Base-by-base conservation (phyloP, 1,284 basidiomycete species). In the Volvariella surrecta region DNA sequence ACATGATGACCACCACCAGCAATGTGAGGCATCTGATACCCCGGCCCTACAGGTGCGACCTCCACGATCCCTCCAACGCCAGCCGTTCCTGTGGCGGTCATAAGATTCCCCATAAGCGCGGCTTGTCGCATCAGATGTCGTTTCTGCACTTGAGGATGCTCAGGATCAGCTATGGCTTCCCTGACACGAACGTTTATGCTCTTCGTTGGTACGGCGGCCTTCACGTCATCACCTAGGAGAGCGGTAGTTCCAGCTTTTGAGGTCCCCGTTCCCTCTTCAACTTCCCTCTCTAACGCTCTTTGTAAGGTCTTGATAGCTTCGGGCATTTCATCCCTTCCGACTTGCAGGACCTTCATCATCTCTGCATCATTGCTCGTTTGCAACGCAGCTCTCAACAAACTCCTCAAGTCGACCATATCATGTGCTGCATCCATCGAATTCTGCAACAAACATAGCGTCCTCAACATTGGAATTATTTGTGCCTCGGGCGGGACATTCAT, bases 301-400 rank as follows among this genome's bases (percentile, higher is more conserved):
- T 85, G 82, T 11, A 89, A 67, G 3, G 85, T 81, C 63, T 85
- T 85, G 55, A 86, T 75, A 15, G 84, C 84, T 57, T 89, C 86
- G 0, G 82, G 80, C 67, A 87, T 81, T 58, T 88, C 82, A 38
- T 76, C 73, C 47, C 72, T 67, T 28, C 71, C 70, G 16, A 85
- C 71, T 50, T 82, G 77, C 45, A 88, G 62, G 7, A 79, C 67
- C 30, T 69, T 63, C 22, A 84, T 61, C 68, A 89, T 77, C 50
- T 77, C 74, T 11, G 67, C 71, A 52, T 89, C 85, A 53, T 62
- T 78, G 35, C 68, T 70, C 3, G 73, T 68, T 40, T 71, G 61
- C 39, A 88, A 57, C 6, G 81, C 81, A 2, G 59, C 60, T 2
- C 68, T 70, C 67, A 89, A 71, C 39, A 81, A 67, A 44, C 67